Percentiles rank a stretch among this genome's conserved stretches.
These are phyloP conservation scores for Heliamphora pulchella DNA, from an alignment of 179 eudicot genomes.

Conservation along the genomic window DNA sequence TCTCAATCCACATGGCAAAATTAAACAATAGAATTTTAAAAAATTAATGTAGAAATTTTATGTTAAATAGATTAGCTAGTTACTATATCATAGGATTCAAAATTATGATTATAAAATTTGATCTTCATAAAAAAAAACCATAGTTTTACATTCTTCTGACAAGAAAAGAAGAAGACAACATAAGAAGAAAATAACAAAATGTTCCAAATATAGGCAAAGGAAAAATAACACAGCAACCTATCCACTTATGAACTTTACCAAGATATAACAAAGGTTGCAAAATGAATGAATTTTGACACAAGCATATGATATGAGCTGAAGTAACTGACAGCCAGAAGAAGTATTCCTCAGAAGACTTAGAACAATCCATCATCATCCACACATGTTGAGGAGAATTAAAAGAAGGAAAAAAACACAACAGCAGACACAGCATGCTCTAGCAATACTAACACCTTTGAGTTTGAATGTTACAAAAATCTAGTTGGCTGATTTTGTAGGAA, in stretches of 20 bases:
- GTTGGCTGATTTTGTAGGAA: not conserved
- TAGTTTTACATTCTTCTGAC: not conserved
- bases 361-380: not conserved
- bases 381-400: not conserved
- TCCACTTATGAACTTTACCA: not conserved
- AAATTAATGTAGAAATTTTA: not conserved
- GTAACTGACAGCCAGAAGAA: not conserved
- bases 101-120: not conserved
- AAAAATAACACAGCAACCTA: not conserved
- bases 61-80: not conserved
- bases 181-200: not conserved
- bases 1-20: not conserved
- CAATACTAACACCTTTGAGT: not conserved
- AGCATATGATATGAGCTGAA: not conserved
- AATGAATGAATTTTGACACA: slow-evolving; percentile 1
- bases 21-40: not conserved
- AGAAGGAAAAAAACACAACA: not conserved
- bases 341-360: not conserved
- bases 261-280: not conserved
- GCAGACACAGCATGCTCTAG: not conserved
- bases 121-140: not conserved
- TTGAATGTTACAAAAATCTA: not conserved
- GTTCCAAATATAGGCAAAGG: not conserved
- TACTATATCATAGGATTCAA: not conserved
- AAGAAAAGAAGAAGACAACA: not conserved